These are phyloP conservation scores for Helianthus annuus DNA, from an alignment of 129 eudicot species.

Conservation along the genomic window HanXRQr2.0-SUNRISE NC_035444.2:70652941-70653440, in stretches of 20 bases:
- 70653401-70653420: background rate
- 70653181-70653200: background rate
- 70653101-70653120: no score
- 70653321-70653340: background rate
- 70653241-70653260: background rate
- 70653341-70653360: background rate
- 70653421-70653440: conserved; percentile 7
- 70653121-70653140: background rate
- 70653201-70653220: background rate
- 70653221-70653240: background rate
- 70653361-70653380: background rate
- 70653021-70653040: no score
- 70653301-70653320: background rate
- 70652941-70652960: background rate
- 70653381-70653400: conserved; percentile 5
- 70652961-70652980: background rate
- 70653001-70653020: no score
- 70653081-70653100: background rate
- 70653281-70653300: background rate
- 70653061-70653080: background rate
- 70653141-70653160: background rate
- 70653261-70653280: background rate
- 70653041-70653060: no score
- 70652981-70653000: background rate
- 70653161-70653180: background rate